Conservation (phyloP, 495 filamentous ascomycete genomes). For the Annulohypoxylon stygium region DNA sequence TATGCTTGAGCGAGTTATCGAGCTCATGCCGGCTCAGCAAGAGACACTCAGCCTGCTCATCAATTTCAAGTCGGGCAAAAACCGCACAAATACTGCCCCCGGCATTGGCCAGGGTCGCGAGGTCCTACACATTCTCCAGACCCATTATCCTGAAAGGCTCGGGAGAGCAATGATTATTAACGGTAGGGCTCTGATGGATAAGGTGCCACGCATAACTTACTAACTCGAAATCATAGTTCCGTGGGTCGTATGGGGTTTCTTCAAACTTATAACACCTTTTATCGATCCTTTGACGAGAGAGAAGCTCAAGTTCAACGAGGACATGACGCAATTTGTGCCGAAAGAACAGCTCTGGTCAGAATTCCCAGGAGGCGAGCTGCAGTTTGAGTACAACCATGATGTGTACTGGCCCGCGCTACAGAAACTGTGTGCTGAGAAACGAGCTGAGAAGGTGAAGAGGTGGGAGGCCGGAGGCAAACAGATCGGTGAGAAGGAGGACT, state of each 20-base stretch:
- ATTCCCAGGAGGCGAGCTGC: slow-evolving; percentile 69
- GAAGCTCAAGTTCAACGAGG: slow-evolving; percentile 96
- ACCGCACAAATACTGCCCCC: slow-evolving; percentile 79
- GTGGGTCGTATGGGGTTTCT: slow-evolving; percentile 89
- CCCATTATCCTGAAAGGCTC: slow-evolving; percentile 94
- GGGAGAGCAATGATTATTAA: slow-evolving; percentile 90
- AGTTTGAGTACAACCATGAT: slow-evolving; percentile 90
- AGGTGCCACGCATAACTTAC: background rate
- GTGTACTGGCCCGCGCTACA: slow-evolving; percentile 90
- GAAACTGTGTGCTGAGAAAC: slow-evolving; percentile 72
- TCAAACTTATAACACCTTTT: slow-evolving; percentile 94
- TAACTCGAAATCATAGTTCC: slow-evolving; percentile 70
- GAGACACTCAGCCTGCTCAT: slow-evolving; percentile 88
- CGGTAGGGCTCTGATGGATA: slow-evolving; percentile 62
- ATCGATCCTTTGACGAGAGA: slow-evolving; percentile 92
- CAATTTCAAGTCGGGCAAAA: slow-evolving; percentile 80
- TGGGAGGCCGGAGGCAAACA: slow-evolving; percentile 84
- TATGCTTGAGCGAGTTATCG: slow-evolving; percentile 91
- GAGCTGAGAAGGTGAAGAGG: slow-evolving; percentile 68
- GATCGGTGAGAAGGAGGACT: slow-evolving; percentile 86
- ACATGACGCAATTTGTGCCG: slow-evolving; percentile 82
- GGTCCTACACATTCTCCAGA: slow-evolving; percentile 88
- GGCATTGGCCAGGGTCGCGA: slow-evolving; percentile 80
- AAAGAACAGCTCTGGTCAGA: slow-evolving; percentile 79
- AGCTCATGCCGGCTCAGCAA: slow-evolving; percentile 86